Base-by-base conservation (phyloP, 2,329 filamentous ascomycete genomes). In the Aspergillus quadrilineatus region DNA sequence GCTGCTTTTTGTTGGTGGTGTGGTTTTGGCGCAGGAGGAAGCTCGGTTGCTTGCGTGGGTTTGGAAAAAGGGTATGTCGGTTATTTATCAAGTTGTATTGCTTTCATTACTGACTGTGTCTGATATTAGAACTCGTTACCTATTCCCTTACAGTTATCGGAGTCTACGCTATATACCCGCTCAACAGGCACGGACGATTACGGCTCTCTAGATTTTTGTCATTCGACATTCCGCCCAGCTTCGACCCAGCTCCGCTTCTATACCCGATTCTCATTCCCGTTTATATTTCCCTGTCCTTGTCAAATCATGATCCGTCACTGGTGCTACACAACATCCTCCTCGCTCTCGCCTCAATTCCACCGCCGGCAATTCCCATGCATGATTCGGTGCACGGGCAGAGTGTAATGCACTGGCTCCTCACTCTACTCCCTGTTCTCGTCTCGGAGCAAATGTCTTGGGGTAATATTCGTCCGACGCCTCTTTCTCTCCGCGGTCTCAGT, bases 221-320 rank as follows among this genome's bases (percentile, higher is more conserved):
- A 48, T 83, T 86, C 65, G 80, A 81, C 41, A 78, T 96, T 37
- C 91, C 92, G 0, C 77, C 85, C 4, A 81, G 84, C n/a, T 96
- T 97, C 73, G 93, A 97, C 68, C 92, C 92, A 2, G 93, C 93
- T 6, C 90, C 92, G 9, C 80, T 96, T n/a, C 74, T 97, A 56
- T 97, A 97, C 69, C 93, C 93, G 15, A 82, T 88, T 5, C 75
- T 87, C 2, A 80, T 96, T 30, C 90, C 92, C 0, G 75, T 92
- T 14, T 80, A 92, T 45, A 88, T 94, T 29, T 86, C 92, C 1
- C 77, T 94, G 4, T 86, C 92, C 8, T 80, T 96, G 42, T 84
- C 86, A 6, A 79, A 81, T 50, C 81, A 83, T 48, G 85, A 84
- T 45, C 79, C 82, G 3, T 79, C 80, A 14, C 79, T 86, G 10